Evolutionary conservation across 2,329 filamentous ascomycete species (phyloP), one percentile per base, ranked within the genome.

Genomic region (Sporothrix protearum): DNA sequence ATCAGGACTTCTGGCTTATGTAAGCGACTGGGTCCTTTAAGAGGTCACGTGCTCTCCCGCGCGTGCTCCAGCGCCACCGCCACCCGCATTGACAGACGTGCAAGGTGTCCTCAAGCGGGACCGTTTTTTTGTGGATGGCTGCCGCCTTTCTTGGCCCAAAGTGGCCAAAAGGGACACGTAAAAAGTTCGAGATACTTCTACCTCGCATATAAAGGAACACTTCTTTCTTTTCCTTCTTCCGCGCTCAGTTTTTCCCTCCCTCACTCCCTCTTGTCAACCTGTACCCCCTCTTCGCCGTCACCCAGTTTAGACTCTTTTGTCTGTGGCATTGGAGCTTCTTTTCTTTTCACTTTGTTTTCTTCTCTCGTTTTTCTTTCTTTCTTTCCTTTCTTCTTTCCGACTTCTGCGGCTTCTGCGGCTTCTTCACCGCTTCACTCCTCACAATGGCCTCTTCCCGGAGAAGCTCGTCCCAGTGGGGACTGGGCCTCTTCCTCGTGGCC

Each of bases 401-500:
- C 42, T 59, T 51, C 36, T 51, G 51, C 53, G 49, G 30, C 42
- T 59, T 51, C 36, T 51, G 51, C 53, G 49, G 30, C 47, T 57
- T 55, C 45, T 30, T 9, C 53, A 57, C 47, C 19, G 28, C 30
- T 42, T 36, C 57, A 68, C 42, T 33, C 57, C 22, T 53, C 70
- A 67, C 70, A 12, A 75, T 75, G 74, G 74, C 74, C 71, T 73
- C 73, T 73, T 74, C 72, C 16, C 57, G 71, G 71, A 73, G 73
- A 72, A 71, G 74, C 70, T 39, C 72, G 64, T 39, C 72, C 47
- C 71, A 66, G 51, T 74, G 70, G 70, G 71, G 74, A 87, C 81
- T 94, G 85, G 85, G 91, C 90, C 86, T 97, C 87, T 94, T 93
- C 88, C 84, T 96, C 81, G 85, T 97, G 83, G 91, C 94, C 85